Evolutionary conservation across 805 yeast genomes (phyloP).

Genomic region (Wickerhamomyces kurtzmanii): DNA sequence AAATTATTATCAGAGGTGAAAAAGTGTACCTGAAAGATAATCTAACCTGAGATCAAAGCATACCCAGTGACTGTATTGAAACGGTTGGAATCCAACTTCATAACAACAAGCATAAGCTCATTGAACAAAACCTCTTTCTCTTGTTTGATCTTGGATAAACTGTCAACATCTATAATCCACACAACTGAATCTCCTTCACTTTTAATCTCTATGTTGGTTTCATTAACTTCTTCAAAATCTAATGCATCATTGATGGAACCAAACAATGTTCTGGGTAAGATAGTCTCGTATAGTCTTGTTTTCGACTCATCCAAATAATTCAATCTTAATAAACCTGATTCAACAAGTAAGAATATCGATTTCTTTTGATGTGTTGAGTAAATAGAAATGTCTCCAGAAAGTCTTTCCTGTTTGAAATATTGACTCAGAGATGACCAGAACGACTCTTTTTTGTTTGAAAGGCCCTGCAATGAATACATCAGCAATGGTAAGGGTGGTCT

Average conservation of each 20-base stretch:
- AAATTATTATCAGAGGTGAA: too few relatives aligned
- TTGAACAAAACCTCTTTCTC: conserved; percentile 46
- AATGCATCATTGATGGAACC: conserved; percentile 26
- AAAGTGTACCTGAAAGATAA: too few relatives aligned
- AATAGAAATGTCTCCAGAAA: conserved; percentile 44
- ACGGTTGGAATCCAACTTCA: conserved; percentile 58
- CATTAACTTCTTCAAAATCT: conserved; percentile 27
- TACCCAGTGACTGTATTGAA: conserved; percentile 71
- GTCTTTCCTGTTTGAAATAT: conserved; percentile 39
- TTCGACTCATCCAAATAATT: conserved; percentile 27
- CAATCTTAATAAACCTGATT: conserved; percentile 41
- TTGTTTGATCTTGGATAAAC: conserved; percentile 33
- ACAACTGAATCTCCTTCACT: conserved; percentile 55
- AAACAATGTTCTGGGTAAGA: conserved; percentile 47
- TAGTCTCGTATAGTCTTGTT: conserved; percentile 32
- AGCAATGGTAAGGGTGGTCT: conserved; percentile 32
- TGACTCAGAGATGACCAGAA: conserved; percentile 62
- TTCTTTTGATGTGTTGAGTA: conserved; percentile 19
- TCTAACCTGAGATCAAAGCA: conserved; percentile 60
- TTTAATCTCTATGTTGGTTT: conserved; percentile 34
- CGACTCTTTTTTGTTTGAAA: conserved; percentile 28
- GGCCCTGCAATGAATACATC: conserved; percentile 34
- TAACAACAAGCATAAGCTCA: conserved; percentile 53
- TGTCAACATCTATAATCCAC: conserved; percentile 52
- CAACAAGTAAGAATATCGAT: conserved; percentile 44